These are phyloP conservation scores for Dujonia santamariae DNA, from an alignment of 1,139 yeast genomes.

Conservation along the genomic window DNA sequence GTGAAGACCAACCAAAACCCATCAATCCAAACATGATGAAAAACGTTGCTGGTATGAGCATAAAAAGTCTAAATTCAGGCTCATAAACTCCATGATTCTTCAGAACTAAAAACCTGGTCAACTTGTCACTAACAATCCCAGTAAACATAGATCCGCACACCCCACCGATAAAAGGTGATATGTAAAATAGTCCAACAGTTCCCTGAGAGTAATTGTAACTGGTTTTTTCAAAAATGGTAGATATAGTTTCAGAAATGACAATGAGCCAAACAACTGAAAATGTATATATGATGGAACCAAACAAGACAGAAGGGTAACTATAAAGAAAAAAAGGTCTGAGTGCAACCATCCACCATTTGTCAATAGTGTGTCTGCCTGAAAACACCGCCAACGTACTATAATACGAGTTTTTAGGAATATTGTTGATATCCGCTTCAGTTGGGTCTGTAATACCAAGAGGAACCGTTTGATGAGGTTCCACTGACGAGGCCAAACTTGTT, in stretches of 20 bases:
- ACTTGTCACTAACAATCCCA: constrained; percentile 48
- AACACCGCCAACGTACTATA: constrained; percentile 20
- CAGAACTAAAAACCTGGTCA: constrained; percentile 35
- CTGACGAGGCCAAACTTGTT: constrained; percentile 6
- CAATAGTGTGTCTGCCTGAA: constrained; percentile 48
- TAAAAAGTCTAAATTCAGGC: constrained; percentile 58
- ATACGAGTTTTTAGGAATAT: constrained; percentile 15
- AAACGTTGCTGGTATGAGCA: constrained; percentile 51
- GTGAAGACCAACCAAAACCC: constrained; percentile 63
- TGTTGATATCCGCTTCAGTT: constrained; percentile 8
- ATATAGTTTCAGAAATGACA: constrained; percentile 55
- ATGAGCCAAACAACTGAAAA: constrained; percentile 65
- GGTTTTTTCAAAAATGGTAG: constrained; percentile 42
- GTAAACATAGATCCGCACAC: constrained; percentile 54
- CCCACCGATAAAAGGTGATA: constrained; percentile 60
- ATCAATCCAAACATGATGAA: constrained; percentile 48
- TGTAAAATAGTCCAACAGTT: constrained; percentile 54
- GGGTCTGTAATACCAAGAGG: constrained; percentile 1
- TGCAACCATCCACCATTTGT: constrained; percentile 58
- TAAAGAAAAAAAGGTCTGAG: constrained; percentile 54
- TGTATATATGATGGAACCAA: constrained; percentile 51
- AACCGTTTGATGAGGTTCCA: background rate
- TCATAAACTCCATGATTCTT: constrained; percentile 56
- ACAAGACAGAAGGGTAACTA: constrained; percentile 52
- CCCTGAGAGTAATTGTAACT: constrained; percentile 49